Evolutionary conservation across 768 basidiomycete species (phyloP).

Genomic region (Tephrocybe sp.): DNA sequence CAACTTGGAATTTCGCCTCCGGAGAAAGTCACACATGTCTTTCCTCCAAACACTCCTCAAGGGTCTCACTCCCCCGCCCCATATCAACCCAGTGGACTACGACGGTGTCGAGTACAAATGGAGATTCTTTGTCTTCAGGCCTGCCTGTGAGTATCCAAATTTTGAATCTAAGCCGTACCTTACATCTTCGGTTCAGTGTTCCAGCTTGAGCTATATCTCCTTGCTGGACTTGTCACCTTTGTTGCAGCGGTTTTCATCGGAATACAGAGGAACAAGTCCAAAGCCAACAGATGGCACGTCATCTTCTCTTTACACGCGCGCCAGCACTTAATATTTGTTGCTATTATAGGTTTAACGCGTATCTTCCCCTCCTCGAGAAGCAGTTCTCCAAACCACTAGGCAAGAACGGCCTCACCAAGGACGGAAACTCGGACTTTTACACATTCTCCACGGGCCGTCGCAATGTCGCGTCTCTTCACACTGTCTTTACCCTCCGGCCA

Average conservation of each 20-base stretch:
- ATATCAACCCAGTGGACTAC: slow-evolving; percentile 57
- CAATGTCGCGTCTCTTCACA: slow-evolving; percentile 74
- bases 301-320: slow-evolving; percentile 7
- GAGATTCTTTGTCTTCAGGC: slow-evolving; percentile 78
- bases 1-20: neutral
- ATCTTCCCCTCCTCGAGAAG: slow-evolving; percentile 54
- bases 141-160: slow-evolving; percentile 54
- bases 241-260: slow-evolving; percentile 60
- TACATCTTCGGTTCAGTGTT: slow-evolving; percentile 45
- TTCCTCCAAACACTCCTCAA: slow-evolving; percentile 34
- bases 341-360: slow-evolving; percentile 54
- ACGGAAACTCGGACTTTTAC: slow-evolving; percentile 81
- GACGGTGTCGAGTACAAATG: slow-evolving; percentile 74
- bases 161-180: neutral
- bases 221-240: slow-evolving; percentile 56
- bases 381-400: slow-evolving; percentile 76
- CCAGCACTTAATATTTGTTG: slow-evolving; percentile 15
- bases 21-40: slow-evolving; percentile 20
- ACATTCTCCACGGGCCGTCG: slow-evolving; percentile 87
- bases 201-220: slow-evolving; percentile 59
- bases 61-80: slow-evolving; percentile 56
- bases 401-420: slow-evolving; percentile 51
- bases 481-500: slow-evolving; percentile 73
- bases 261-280: slow-evolving; percentile 53
- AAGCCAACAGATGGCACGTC: slow-evolving; percentile 68